Evolutionary conservation across 495 filamentous ascomycete species (phyloP).

Genomic region (Lophium mytilinum): DNA sequence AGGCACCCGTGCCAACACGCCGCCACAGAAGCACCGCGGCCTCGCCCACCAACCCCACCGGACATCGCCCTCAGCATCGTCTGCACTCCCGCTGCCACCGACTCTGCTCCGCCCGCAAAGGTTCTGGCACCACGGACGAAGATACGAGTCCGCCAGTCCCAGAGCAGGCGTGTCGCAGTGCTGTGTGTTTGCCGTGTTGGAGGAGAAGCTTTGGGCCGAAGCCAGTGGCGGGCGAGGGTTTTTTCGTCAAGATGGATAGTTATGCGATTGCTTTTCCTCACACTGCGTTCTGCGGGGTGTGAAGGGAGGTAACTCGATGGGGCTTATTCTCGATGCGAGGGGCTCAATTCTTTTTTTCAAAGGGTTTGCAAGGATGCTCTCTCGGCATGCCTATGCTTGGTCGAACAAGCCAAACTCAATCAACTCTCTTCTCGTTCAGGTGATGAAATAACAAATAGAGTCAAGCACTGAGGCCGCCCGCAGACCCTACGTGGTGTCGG

Average conservation of each 20-base stretch:
- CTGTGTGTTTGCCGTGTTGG: conserved; percentile 30
- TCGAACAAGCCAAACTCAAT: conserved; percentile 58
- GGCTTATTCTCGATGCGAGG: conserved; percentile 99
- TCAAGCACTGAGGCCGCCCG: conserved; percentile 88
- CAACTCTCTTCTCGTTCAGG: conserved; percentile 49
- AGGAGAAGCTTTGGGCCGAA: conserved; percentile 20
- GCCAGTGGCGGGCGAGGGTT: conserved; percentile 36
- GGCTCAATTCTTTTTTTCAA: conserved; percentile 49
- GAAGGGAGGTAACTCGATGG: conserved; percentile 86
- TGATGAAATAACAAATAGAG: conserved; percentile 99
- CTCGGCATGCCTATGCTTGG: conserved; percentile 43
- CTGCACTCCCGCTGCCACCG: conserved; percentile 34
- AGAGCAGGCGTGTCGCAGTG: background rate
- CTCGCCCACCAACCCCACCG: conserved; percentile 40
- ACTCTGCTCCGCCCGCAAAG: conserved; percentile 18
- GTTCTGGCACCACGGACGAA: conserved; percentile 57
- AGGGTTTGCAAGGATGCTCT: conserved; percentile 49
- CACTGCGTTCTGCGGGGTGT: conserved; percentile 7
- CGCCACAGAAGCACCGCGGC: conserved; percentile 96
- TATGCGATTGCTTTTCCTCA: conserved; percentile 82
- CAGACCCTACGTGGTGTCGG: conserved; percentile 42
- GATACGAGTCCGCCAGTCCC: conserved; percentile 75
- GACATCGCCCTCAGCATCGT: conserved; percentile 31
- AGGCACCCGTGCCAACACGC: conserved; percentile 81
- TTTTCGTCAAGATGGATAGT: conserved; percentile 93